Percentiles rank a stretch among this genome's conserved stretches.
Conservation (phyloP, 352 stramenopile species). For the Phytophthora sansomeana region DNA sequence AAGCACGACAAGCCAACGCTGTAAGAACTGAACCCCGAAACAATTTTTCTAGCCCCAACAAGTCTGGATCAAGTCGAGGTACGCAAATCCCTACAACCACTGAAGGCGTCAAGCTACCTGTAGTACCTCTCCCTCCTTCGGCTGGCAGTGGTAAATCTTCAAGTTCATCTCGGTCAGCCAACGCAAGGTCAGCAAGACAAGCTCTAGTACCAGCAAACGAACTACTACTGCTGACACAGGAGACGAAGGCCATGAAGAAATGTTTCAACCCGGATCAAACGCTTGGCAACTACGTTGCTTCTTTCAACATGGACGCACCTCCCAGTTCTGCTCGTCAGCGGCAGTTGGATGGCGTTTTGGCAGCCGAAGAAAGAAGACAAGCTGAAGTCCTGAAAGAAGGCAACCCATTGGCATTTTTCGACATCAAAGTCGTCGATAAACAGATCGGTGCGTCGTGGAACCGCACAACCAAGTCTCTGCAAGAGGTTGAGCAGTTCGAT, state of each 20-base stretch:
- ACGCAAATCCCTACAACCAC: background rate
- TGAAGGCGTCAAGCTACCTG: conserved; percentile 1
- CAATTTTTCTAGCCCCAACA: background rate
- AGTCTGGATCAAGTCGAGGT: background rate
- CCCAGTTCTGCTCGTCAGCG: conserved; percentile 36
- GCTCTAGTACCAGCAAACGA: conserved; percentile 66
- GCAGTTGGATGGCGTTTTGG: conserved; percentile 42
- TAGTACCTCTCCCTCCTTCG: background rate
- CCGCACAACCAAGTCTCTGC: conserved; percentile 5
- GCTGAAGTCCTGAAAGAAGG: conserved; percentile 61
- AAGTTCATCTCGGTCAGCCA: conserved; percentile 1
- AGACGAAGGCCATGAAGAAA: conserved; percentile 24
- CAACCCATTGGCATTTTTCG: conserved; percentile 69
- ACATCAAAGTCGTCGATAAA: conserved; percentile 45
- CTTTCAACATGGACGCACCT: conserved; percentile 69
- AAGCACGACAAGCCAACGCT: conserved; percentile 3
- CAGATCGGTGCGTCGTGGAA: conserved; percentile 21
- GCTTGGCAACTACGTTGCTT: conserved; percentile 53
- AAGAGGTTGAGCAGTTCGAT: conserved; percentile 2
- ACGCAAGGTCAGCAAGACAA: conserved; percentile 7
- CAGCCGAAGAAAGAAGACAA: conserved; percentile 42
- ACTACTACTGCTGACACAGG: conserved; percentile 51
- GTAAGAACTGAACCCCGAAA: background rate
- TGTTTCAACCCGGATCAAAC: conserved; percentile 36
- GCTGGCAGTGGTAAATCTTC: background rate